Evolutionary conservation across 2,329 filamentous ascomycete genomes (phyloP), one percentile per base, ranked within the genome.

Genomic region (Dactylellina haptotyla): DNA sequence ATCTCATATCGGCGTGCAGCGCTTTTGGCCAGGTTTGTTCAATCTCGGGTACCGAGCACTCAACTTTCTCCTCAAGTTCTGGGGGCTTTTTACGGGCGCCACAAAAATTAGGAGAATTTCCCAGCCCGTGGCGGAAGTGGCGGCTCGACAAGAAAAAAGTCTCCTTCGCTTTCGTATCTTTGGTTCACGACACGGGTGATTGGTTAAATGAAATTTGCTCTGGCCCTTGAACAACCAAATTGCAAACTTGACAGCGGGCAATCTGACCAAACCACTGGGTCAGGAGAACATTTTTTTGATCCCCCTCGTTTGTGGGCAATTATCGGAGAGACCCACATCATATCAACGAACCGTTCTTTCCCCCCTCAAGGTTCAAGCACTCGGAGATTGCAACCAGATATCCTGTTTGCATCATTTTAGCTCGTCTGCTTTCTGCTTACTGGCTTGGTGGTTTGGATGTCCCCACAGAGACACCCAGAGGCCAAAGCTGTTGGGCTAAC

Each of bases 81-180:
- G 61, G 67, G 41, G 57, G 50, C 56, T 39, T 25, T 20, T 28
- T 71, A 25, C 41, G 39, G 37, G 56, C 69, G 66, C 66, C 66
- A 71, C 54, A 73, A 63, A 34, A 62, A 65, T 64, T 73, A 73
- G 69, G 69, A 73, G 69, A 73, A 66, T 73, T 73, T 66, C 61
- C 61, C 59, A 61, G 53, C 53, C 54, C 8, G 59, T 58, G 69
- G 69, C 69, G 69, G 69, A 57, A 66, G 69, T 73, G 69, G 69
- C 69, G 69, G 61, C 61, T 61, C 4, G 30, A 34, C 20, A 56
- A 30, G 37, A 54, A 48, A 63, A 43, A 53, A 43, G 23, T 58
- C 41, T 50, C 66, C 30, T 48, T 56, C 56, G 41, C 30, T 34
- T 28, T 28, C 18, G 30, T 50, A 41, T 54, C 45, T 34, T 3